Evolutionary conservation across 768 basidiomycete species (phyloP).

Genomic region (Xerocomus brunneocitrinus): DNA sequence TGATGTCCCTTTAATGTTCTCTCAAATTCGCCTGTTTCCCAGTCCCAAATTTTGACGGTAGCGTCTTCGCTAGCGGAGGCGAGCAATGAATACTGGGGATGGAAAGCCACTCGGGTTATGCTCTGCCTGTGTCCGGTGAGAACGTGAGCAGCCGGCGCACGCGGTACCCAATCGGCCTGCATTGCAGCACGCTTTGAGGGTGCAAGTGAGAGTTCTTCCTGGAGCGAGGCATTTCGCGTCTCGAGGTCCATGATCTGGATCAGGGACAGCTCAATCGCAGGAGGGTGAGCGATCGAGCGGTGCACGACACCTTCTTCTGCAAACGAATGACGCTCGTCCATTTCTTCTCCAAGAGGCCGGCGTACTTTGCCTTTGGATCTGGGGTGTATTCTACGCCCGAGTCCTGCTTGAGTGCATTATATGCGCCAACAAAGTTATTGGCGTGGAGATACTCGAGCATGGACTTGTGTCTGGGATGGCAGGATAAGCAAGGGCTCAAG

Average conservation of each 20-base stretch:
- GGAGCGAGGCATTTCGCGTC: conserved; percentile 70
- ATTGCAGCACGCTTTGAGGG: conserved; percentile 51
- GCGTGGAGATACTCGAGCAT: conserved; percentile 75
- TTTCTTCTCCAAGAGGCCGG: conserved; percentile 91
- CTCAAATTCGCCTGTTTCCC: conserved; percentile 94
- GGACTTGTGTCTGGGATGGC: conserved; percentile 59
- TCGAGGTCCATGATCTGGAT: conserved; percentile 92
- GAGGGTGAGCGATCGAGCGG: conserved; percentile 5
- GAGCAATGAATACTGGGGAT: conserved; percentile 77
- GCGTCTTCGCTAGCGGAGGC: conserved; percentile 87
- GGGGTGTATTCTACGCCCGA: conserved; percentile 61
- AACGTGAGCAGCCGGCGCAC: conserved; percentile 77
- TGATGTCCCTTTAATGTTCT: conserved; percentile 90
- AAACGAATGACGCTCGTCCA: conserved; percentile 95
- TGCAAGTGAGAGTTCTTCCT: conserved; percentile 60
- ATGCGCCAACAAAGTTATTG: conserved; percentile 60
- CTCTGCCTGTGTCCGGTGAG: conserved; percentile 72
- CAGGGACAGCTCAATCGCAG: conserved; percentile 8
- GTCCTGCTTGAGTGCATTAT: conserved; percentile 53
- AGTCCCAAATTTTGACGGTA: conserved; percentile 93
- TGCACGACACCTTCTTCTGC: conserved; percentile 77
- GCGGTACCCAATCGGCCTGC: conserved; percentile 84
- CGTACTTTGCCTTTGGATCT: conserved; percentile 83
- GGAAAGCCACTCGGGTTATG: conserved; percentile 78
- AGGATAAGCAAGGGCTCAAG: conserved; percentile 10